Percentiles rank a stretch among this genome's conserved stretches.
phyloP scores from a whole-genome alignment of 2,329 filamentous ascomycete genomes.

The Hypomyces rosellus region DNA sequence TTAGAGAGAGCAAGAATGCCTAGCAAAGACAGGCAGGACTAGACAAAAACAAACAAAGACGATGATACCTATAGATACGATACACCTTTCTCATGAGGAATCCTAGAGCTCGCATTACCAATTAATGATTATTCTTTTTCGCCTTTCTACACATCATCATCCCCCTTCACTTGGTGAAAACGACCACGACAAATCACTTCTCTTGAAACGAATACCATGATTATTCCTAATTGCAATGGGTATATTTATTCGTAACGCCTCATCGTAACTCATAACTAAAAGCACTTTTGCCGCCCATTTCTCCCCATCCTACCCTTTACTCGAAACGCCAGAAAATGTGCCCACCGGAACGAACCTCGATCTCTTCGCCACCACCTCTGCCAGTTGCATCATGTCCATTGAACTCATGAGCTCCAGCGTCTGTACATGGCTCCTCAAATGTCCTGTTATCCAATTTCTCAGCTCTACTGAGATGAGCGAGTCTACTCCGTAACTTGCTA shows the following conservation, averaged over 20 bases:
- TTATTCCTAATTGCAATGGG: too few species aligned
- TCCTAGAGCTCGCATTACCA: too few species aligned
- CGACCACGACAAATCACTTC: too few species aligned
- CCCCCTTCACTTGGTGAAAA: too few species aligned
- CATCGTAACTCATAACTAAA: too few species aligned
- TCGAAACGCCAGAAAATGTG: slow-evolving; percentile 1
- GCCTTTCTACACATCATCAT: too few species aligned
- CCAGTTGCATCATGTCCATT: slow-evolving; percentile 8
- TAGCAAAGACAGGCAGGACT: slow-evolving; percentile 23
- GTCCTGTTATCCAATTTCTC: slow-evolving; percentile 10
- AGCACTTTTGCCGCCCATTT: too few species aligned
- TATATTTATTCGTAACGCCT: too few species aligned
- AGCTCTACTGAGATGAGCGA: slow-evolving; percentile 10
- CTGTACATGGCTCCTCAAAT: slow-evolving; percentile 7
- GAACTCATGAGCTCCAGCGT: slow-evolving; percentile 11
- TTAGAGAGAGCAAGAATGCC: slow-evolving; percentile 16
- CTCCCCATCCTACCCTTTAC: too few species aligned
- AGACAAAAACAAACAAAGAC: not conserved
- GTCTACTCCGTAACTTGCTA: slow-evolving; percentile 11
- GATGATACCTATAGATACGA: not conserved
- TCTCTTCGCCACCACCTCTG: slow-evolving; percentile 9
- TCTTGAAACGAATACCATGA: too few species aligned
- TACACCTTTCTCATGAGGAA: too few species aligned
- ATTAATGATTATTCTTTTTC: too few species aligned
- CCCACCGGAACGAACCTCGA: slow-evolving; percentile 6